A percentile compares a stretch with the other conserved stretches of the same genome.
Evolutionary conservation across 192 early-diverging fungal genomes (phyloP).

Genomic region (Kappamyces sp.): DNA sequence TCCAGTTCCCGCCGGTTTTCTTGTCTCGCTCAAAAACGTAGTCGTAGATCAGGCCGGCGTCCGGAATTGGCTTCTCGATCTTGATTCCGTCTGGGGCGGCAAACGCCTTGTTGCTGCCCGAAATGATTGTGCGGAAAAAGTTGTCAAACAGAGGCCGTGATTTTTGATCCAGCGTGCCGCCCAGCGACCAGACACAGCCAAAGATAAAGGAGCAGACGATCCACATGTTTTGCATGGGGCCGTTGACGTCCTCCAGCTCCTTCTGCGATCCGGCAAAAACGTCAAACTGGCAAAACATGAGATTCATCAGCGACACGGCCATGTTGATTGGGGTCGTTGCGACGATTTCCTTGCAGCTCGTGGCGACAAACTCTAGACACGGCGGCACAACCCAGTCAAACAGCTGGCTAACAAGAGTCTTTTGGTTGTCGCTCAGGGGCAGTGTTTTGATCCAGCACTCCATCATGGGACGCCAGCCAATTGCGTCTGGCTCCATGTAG

Average conservation of each 20-base stretch:
- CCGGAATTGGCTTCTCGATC: constrained; percentile 52
- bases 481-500: constrained; percentile 51
- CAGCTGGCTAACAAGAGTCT: constrained; percentile 31
- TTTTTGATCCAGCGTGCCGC: constrained; percentile 48
- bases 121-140: constrained; percentile 43
- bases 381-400: constrained; percentile 55
- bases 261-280: constrained; percentile 32
- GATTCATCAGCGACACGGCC: constrained; percentile 44
- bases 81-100: constrained; percentile 35
- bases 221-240: constrained; percentile 44
- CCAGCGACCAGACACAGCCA: constrained; percentile 49
- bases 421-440: constrained; percentile 37
- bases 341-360: constrained; percentile 43
- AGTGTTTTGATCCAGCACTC: constrained; percentile 46
- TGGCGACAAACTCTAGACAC: constrained; percentile 36
- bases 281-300: constrained; percentile 47
- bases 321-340: constrained; percentile 45
- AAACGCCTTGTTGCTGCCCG: constrained; percentile 36
- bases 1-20: constrained; percentile 51
- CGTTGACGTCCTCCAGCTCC: constrained; percentile 27
- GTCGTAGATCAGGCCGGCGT: constrained; percentile 39
- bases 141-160: constrained; percentile 50
- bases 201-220: constrained; percentile 46
- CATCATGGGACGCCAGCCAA: constrained; percentile 53
- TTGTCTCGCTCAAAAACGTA: constrained; percentile 53